phyloP scores from a whole-genome alignment of 257 asterid species.

The Buddleja alternifolia region DNA sequence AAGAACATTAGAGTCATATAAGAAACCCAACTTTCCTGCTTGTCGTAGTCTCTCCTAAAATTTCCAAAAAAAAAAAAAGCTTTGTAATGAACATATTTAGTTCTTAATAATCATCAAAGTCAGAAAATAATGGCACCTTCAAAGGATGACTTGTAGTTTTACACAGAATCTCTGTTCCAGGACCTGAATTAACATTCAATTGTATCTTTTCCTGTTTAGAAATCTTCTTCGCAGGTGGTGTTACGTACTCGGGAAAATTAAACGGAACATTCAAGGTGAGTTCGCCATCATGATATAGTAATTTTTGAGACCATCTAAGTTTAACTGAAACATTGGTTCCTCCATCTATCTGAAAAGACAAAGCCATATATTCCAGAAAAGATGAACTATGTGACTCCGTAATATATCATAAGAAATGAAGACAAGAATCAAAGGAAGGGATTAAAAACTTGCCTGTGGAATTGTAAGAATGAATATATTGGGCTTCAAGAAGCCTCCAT shows the following conservation, averaged over 20 bases:
- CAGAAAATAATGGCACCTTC: slow-evolving; percentile 55
- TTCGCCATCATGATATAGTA: slow-evolving; percentile 57
- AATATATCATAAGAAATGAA: not conserved
- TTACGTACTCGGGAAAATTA: slow-evolving; percentile 83
- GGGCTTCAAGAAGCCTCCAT: slow-evolving; percentile 70
- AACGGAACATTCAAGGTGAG: slow-evolving; percentile 76
- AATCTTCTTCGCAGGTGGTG: slow-evolving; percentile 84
- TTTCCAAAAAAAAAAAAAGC: slow-evolving; percentile 19
- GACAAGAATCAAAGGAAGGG: slow-evolving; percentile 12
- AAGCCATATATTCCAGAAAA: not conserved
- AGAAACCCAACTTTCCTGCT: slow-evolving; percentile 71
- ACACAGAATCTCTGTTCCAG: slow-evolving; percentile 62
- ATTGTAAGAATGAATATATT: slow-evolving; percentile 70
- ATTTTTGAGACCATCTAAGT: slow-evolving; percentile 92
- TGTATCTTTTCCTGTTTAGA: slow-evolving; percentile 84
- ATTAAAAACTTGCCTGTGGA: slow-evolving; percentile 60
- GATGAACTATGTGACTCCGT: slow-evolving; percentile 16
- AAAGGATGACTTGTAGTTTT: slow-evolving; percentile 78
- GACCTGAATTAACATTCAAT: slow-evolving; percentile 69
- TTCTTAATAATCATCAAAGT: slow-evolving; percentile 21
- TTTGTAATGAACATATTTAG: not conserved
- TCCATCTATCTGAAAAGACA: slow-evolving; percentile 72
- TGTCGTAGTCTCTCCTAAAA: slow-evolving; percentile 65
- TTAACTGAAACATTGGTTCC: slow-evolving; percentile 75
- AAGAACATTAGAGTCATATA: slow-evolving; percentile 73